Evolutionary conservation across 768 basidiomycete species (phyloP), one percentile per base, ranked within the genome.

Genomic region (Leccinum uliginosum): DNA sequence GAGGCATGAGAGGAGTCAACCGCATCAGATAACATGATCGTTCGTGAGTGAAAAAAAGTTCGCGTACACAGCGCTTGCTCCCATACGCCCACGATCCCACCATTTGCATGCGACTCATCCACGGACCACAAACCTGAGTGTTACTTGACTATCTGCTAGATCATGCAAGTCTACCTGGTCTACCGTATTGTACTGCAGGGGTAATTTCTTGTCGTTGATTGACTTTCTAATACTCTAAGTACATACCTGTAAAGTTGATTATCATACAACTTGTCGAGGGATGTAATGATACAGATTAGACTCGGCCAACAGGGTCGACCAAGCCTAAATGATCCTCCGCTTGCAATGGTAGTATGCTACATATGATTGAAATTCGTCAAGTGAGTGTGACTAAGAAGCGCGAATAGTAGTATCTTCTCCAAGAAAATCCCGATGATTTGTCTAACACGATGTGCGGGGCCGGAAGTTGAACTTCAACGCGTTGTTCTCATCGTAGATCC

Each of bases 381-480:
- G 51, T 35, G 55, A 50, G 34, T 51, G 50, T 51, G 27, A 55
- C 35, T 21, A 40, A 35, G 11, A 17, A 15, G 29, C 14, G 47
- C 6, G 9, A 15, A 46, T 26, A 30, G 3, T n/a, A n/a, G n/a
- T n/a, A 38, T 53, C 9, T 49, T 35, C 48, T 51, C 49, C 51
- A 3, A 35, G 27, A 50, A 54, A 12, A 48, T 32, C 51, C 35
- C 32, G 50, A 35, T n/a, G 14, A 45, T n/a, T 10, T 32, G 27
- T 19, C 61, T 71, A 89, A 68, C 86, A 88, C 6, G 76, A 75
- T 6, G 83, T 86, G 55, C 76, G 79, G 0, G 87, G 86, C n/a
- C 70, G 72, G 66, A 89, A 89, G 6, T 74, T 70, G 65, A 89
- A 87, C 71, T 90, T 89, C 59, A 78, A 61, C 21, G 67, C 64